phyloP scores from a whole-genome alignment of 2,329 filamentous ascomycete genomes.

The Fusarium coffeatum region DNA sequence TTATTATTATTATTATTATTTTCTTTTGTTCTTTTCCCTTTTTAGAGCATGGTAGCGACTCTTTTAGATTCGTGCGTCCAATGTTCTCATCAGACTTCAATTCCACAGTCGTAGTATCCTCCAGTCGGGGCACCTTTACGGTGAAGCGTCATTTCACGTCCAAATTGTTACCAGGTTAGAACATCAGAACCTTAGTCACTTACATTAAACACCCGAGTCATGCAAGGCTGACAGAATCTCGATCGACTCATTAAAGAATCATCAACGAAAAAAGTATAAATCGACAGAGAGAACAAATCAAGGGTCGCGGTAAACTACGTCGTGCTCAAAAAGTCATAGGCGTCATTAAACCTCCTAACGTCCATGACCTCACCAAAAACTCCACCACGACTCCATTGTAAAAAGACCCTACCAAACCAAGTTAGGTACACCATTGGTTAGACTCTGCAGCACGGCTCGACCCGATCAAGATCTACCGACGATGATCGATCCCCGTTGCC shows the following conservation, averaged over 20 bases:
- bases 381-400: constrained; percentile 1
- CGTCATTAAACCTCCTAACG: background rate
- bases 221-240: background rate
- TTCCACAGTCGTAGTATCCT: background rate
- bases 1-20: no score
- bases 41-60: no score
- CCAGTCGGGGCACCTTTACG: background rate
- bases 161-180: background rate
- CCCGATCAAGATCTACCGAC: constrained; percentile 4
- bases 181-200: background rate
- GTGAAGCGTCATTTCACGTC: no score
- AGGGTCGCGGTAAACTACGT: background rate
- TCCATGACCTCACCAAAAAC: constrained; percentile 5
- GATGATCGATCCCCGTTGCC: constrained; percentile 1
- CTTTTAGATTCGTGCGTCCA: accelerated
- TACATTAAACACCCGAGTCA: background rate
- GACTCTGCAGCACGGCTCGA: background rate
- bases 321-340: background rate
- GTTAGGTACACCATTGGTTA: background rate
- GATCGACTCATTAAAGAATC: no score
- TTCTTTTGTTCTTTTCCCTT: no score
- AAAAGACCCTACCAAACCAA: background rate
- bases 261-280: background rate
- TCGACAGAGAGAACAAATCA: background rate
- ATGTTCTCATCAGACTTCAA: background rate